Percentiles rank a stretch among this genome's conserved stretches.
Conservation (phyloP, 805 yeast species). For the Candida tammaniensis region DNA sequence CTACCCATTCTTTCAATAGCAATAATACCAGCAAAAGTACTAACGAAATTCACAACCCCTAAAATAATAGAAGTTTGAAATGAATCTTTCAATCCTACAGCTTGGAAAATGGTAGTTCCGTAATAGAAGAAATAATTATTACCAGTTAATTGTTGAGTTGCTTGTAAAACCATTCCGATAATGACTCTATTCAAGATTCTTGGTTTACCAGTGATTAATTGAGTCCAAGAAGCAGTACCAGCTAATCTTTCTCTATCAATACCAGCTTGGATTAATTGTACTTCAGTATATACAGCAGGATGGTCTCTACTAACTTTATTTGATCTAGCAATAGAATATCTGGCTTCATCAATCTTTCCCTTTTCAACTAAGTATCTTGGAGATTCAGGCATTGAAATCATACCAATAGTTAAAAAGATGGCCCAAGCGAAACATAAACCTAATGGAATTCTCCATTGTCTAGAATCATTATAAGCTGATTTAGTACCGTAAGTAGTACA, state of each 20-base stretch:
- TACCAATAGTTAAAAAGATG: constrained; percentile 45
- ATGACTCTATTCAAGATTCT: constrained; percentile 53
- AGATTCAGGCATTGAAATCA: constrained; percentile 66
- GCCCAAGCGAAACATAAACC: constrained; percentile 56
- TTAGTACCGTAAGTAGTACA: constrained; percentile 62
- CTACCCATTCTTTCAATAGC: constrained; percentile 53
- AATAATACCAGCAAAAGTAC: constrained; percentile 51
- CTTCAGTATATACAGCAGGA: constrained; percentile 52
- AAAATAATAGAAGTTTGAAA: constrained; percentile 52
- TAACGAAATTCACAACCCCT: constrained; percentile 53
- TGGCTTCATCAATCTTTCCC: constrained; percentile 52
- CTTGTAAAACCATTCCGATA: constrained; percentile 59
- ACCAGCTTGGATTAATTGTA: constrained; percentile 55
- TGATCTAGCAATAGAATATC: constrained; percentile 50
- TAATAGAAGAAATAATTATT: constrained; percentile 64
- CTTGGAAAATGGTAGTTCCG: constrained; percentile 54
- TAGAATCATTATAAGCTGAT: constrained; percentile 40
- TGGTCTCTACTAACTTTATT: constrained; percentile 56
- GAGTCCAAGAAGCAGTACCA: constrained; percentile 65
- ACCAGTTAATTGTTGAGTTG: constrained; percentile 59
- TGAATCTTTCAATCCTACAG: constrained; percentile 52
- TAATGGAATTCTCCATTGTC: constrained; percentile 69
- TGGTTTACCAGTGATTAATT: constrained; percentile 62
- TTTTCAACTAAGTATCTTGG: constrained; percentile 60
- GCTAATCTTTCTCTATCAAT: constrained; percentile 59